Conservation (phyloP, 257 asterid genomes). For the Solanum tarapatanum region DNA sequence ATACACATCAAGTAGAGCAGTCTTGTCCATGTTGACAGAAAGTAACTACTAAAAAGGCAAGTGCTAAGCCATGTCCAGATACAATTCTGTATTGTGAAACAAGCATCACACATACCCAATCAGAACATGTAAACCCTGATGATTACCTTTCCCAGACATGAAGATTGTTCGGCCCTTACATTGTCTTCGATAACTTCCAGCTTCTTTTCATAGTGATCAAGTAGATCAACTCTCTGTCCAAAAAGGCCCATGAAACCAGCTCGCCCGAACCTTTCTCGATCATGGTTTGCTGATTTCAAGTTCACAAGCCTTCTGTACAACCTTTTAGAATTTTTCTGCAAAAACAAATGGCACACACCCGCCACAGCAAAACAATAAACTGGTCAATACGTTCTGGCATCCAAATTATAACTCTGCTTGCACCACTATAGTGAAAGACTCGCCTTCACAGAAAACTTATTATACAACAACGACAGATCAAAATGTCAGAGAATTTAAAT, state of each 20-base stretch:
- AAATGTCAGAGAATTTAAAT: background rate
- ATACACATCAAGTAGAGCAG: background rate
- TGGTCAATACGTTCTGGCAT: background rate
- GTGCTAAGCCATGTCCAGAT: background rate
- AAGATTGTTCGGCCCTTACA: conserved; percentile 57
- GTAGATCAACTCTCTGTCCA: conserved; percentile 38
- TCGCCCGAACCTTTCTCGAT: conserved; percentile 32
- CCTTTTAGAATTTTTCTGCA: conserved; percentile 53
- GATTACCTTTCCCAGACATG: conserved; percentile 53
- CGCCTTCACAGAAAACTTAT: background rate
- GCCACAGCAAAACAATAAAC: background rate
- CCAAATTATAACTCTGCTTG: background rate
- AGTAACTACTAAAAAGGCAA: background rate
- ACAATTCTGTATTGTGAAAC: background rate
- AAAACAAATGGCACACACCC: background rate
- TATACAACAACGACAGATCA: background rate
- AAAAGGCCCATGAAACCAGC: conserved; percentile 57
- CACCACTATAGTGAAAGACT: background rate
- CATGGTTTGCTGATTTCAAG: conserved; percentile 28
- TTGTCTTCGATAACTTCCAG: conserved; percentile 55
- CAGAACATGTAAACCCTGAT: background rate
- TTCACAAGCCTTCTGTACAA: conserved; percentile 40
- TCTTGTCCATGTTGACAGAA: background rate
- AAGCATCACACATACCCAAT: background rate
- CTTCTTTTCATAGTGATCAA: conserved; percentile 63